Evolutionary conservation across 345 rosid species (phyloP), one percentile per base, ranked within the genome.

Genomic region (Turritis glabra): DNA sequence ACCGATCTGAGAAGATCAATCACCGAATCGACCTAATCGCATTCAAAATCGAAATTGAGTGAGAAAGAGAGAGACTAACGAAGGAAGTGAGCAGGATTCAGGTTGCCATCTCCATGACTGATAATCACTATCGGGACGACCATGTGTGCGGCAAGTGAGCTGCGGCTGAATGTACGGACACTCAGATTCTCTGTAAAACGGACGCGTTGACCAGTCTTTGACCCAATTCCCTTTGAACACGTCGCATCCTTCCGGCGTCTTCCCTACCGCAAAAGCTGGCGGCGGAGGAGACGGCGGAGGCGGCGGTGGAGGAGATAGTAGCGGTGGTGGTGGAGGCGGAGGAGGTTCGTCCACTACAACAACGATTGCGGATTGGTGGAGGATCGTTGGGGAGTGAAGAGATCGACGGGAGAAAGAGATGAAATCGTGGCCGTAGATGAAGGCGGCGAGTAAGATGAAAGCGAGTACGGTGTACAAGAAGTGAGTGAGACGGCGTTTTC

Each of bases 91-190:
- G 76, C 98, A 93, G 30, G 84, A 88, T 14, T 89, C 79, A 11
- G 98, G 97, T 30, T 90, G 91, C 98, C 98, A 93, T 84, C 91
- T 86, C 97, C 97, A 89, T 6, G 73, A 78, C 69, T 81, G 90
- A 57, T 93, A 90, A 7, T 79, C 90, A 21, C 58, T 82, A 15
- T 89, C 96, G 9, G 84, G 92, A 69, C 97, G 80, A 8, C 96
- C 97, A 51, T 85, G 96, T 26, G 84, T 82, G 8, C 87, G 96
- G 69, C 98, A 93, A 22, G 98, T 90, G 61, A 93, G 69, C 82
- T 93, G 98, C 14, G 96, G 97, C 67, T 86, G 96, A 15, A 93
- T 88, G 77, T 90, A 90, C n/a, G 97, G 97, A 77, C 97, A 91
- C 38, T 91, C 91, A 13, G 83, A 85, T 79, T 93, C 98, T 46